These are phyloP conservation scores for Sugiyamaella paludigena DNA, from an alignment of 1,139 yeast genomes.

Conservation along the genomic window DNA sequence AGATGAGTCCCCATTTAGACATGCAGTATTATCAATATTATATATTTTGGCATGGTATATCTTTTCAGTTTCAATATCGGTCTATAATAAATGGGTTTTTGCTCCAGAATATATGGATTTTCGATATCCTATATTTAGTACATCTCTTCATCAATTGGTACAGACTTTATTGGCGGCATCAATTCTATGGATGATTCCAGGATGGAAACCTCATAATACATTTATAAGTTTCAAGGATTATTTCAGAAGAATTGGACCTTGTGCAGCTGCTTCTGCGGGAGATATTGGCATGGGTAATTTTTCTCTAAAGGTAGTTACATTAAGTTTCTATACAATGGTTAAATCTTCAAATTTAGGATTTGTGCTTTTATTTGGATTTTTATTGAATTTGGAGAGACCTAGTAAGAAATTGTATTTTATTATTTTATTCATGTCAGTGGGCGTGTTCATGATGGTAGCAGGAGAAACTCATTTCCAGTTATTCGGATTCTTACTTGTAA, in stretches of 20 bases:
- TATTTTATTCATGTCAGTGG: conserved; percentile 71
- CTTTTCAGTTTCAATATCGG: conserved; percentile 67
- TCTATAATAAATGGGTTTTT: conserved; percentile 98
- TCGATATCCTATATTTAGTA: conserved; percentile 77
- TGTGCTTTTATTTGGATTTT: conserved; percentile 79
- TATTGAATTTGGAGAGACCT: conserved; percentile 72
- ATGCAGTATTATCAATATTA: conserved; percentile 11
- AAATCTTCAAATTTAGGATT: conserved; percentile 84
- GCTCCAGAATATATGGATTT: conserved; percentile 67
- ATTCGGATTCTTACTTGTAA: conserved; percentile 68
- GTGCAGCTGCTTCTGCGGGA: conserved; percentile 84
- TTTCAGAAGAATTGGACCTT: conserved; percentile 63
- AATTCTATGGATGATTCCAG: conserved; percentile 13
- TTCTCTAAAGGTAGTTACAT: conserved; percentile 72
- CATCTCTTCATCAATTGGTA: conserved; percentile 80
- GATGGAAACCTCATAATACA: conserved; percentile 6
- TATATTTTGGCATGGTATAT: conserved; percentile 41
- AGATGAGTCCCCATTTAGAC: conserved; percentile 9
- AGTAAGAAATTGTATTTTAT: conserved; percentile 64
- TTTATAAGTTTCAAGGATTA: conserved; percentile 22
- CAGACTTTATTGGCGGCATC: conserved; percentile 38
- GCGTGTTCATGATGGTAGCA: conserved; percentile 85
- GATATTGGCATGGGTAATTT: conserved; percentile 93
- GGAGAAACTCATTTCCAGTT: conserved; percentile 44
- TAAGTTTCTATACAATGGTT: conserved; percentile 89